Conservation (phyloP, 805 yeast species). For the Candida arabinofermentans region DNA sequence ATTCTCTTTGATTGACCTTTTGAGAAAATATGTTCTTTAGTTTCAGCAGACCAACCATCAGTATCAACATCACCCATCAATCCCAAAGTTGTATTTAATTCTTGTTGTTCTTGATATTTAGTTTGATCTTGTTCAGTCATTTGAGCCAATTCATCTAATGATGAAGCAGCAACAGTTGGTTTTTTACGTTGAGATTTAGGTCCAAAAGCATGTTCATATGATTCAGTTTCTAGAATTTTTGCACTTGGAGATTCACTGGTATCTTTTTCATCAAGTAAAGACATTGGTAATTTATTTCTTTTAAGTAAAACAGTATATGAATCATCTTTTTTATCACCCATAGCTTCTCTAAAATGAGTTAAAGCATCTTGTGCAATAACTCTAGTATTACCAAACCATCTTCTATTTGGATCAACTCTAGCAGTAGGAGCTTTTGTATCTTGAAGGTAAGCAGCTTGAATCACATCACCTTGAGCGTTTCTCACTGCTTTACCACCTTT, state of each 20-base stretch:
- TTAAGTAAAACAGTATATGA: slow-evolving; percentile 80
- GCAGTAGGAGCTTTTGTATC: slow-evolving; percentile 85
- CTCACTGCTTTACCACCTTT: slow-evolving; percentile 85
- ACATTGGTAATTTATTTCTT: slow-evolving; percentile 94
- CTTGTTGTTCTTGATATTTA: slow-evolving; percentile 68
- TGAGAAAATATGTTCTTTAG: slow-evolving; percentile 91
- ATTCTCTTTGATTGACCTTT: slow-evolving; percentile 98
- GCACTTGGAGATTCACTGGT: slow-evolving; percentile 71
- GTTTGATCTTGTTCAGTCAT: slow-evolving; percentile 53
- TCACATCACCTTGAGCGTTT: slow-evolving; percentile 82
- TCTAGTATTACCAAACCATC: slow-evolving; percentile 97
- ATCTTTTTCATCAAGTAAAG: slow-evolving; percentile 84
- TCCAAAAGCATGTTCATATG: slow-evolving; percentile 79
- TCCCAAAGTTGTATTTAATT: slow-evolving; percentile 70
- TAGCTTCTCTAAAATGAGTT: slow-evolving; percentile 88
- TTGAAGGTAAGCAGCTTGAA: slow-evolving; percentile 85
- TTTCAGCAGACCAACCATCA: slow-evolving; percentile 85
- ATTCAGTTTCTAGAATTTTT: slow-evolving; percentile 83
- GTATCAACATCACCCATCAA: slow-evolving; percentile 69
- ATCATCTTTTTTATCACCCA: slow-evolving; percentile 81
- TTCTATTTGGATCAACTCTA: slow-evolving; percentile 90
- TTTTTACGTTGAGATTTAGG: slow-evolving; percentile 93
- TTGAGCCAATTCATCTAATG: slow-evolving; percentile 75
- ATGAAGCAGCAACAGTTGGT: slow-evolving; percentile 70
- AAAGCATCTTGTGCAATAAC: slow-evolving; percentile 97